These are phyloP conservation scores for Rhizodiscina lignyota DNA, from an alignment of 495 filamentous ascomycete species.

Conservation along the genomic window DNA sequence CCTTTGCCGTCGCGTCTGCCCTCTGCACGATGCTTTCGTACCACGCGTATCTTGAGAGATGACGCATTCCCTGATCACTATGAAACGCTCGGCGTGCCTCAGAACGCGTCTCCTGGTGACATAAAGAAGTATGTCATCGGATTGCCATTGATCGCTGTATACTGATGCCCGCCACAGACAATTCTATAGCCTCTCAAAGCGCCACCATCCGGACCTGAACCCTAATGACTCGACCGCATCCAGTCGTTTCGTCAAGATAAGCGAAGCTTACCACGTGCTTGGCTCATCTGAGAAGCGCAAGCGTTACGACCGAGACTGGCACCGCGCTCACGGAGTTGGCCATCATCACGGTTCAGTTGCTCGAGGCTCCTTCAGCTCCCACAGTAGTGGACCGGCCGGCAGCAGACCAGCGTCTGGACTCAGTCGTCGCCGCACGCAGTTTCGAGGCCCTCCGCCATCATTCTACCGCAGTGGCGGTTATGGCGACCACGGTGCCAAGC, in stretches of 20 bases:
- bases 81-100: too few relatives aligned
- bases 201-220: conserved; percentile 89
- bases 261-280: conserved; percentile 72
- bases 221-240: conserved; percentile 53
- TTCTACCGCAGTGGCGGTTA: conserved; percentile 73
- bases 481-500: conserved; percentile 34
- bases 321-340: conserved; percentile 16
- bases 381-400: conserved; percentile 12
- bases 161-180: too few relatives aligned
- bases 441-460: conserved; percentile 72
- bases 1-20: too few relatives aligned
- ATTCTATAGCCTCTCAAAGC: conserved; percentile 86
- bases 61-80: too few relatives aligned
- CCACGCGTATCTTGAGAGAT: too few relatives aligned
- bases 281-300: conserved; percentile 51
- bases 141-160: too few relatives aligned
- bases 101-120: too few relatives aligned
- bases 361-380: conserved; percentile 1
- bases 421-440: conserved; percentile 53
- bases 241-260: conserved; percentile 66
- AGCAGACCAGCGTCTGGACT: conserved; percentile 42
- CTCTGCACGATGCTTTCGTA: too few relatives aligned
- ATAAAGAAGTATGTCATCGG: too few relatives aligned
- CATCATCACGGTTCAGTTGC: conserved; percentile 28
- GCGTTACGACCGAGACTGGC: conserved; percentile 56